Conservation (phyloP, 2,329 filamentous ascomycete species). For the Nemania sp. region DNA sequence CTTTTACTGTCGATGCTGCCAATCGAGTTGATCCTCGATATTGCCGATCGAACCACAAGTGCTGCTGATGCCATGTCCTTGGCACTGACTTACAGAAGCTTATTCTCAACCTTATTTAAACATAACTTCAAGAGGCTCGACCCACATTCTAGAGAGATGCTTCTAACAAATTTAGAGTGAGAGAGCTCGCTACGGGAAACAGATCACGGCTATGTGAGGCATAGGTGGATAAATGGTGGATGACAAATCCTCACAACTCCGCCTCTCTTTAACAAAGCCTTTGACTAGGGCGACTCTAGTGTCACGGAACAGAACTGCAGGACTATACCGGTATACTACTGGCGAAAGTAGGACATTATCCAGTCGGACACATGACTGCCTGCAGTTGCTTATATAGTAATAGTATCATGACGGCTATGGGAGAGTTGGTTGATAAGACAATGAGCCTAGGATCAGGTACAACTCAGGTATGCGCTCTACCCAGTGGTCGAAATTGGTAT, state of each 20-base stretch:
- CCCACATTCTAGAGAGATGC: conserved; percentile 11
- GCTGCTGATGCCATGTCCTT: conserved; percentile 15
- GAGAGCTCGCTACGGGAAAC: conserved; percentile 11
- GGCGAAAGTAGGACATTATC: not conserved
- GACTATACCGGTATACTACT: conserved; percentile 1
- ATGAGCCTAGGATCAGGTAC: not conserved
- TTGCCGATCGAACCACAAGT: conserved; percentile 16
- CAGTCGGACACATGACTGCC: no score
- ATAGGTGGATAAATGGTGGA: conserved; percentile 12
- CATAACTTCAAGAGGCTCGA: conserved; percentile 13
- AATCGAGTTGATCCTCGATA: conserved; percentile 20
- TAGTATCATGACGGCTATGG: not conserved
- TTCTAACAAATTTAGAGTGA: conserved; percentile 7
- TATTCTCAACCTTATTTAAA: conserved; percentile 15
- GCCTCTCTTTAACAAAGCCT: not conserved
- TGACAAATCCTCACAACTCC: conserved; percentile 3
- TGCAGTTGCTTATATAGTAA: no score
- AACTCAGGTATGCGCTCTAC: not conserved
- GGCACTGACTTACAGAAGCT: conserved; percentile 15
- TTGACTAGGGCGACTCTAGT: conserved; percentile 6
- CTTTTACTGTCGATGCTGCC: conserved; percentile 18
- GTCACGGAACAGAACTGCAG: conserved; percentile 2
- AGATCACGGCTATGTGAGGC: conserved; percentile 14
- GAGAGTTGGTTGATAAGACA: not conserved
- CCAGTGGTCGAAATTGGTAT: not conserved